Evolutionary conservation across 2,329 filamentous ascomycete species (phyloP).

Genomic region (Aureobasidium leucospermi): DNA sequence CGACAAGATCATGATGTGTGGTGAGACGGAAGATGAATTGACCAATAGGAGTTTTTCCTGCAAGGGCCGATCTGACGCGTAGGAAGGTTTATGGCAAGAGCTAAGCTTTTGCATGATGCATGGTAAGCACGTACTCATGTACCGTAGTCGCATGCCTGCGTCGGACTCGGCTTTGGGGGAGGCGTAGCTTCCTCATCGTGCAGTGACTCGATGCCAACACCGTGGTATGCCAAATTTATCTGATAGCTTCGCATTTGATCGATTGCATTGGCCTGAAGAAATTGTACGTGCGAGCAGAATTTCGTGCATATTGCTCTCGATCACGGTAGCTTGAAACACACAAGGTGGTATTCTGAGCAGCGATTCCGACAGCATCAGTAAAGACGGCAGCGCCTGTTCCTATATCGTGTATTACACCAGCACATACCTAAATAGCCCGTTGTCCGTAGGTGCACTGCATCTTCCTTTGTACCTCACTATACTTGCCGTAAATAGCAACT

Average conservation of each 20-base stretch:
- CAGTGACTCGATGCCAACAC: not conserved
- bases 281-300: not conserved
- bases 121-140: conserved; percentile 5
- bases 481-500: not conserved
- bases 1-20: not conserved
- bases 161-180: conserved; percentile 13
- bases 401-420: not conserved
- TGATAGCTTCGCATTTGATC: not conserved
- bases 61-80: conserved; percentile 1
- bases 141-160: conserved; percentile 1
- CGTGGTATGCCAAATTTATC: not conserved
- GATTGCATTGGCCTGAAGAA: not conserved
- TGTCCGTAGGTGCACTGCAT: not conserved
- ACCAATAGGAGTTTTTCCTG: not conserved
- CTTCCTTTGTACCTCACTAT: not conserved
- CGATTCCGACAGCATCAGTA: not conserved
- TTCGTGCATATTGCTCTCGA: not conserved
- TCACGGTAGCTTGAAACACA: not conserved
- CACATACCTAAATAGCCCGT: not conserved
- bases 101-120: conserved; percentile 5
- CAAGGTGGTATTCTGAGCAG: not conserved
- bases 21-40: not conserved
- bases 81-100: not conserved
- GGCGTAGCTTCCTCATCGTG: conserved; percentile 7
- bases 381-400: not conserved